Evolutionary conservation across 805 yeast genomes (phyloP).

Genomic region (Ogataea naganishii): DNA sequence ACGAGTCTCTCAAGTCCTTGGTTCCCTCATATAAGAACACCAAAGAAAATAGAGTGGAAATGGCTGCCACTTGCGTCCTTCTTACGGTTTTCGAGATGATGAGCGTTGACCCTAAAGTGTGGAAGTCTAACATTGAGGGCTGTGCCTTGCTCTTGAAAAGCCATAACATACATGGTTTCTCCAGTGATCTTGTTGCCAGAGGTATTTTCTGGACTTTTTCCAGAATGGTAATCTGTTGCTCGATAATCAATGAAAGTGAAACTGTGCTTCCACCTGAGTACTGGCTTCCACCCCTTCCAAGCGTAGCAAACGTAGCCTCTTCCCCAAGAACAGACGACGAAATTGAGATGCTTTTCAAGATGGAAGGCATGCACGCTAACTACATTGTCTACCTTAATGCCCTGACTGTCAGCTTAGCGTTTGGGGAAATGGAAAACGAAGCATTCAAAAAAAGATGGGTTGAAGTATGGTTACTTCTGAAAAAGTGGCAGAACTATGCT

Average conservation of each 20-base stretch:
- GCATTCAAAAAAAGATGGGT: slow-evolving; percentile 28
- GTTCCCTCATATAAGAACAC: too few species aligned
- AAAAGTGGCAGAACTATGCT: slow-evolving; percentile 23
- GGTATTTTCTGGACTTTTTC: slow-evolving; percentile 34
- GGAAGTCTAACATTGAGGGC: slow-evolving; percentile 34
- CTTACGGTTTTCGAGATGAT: slow-evolving; percentile 36
- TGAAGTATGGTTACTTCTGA: slow-evolving; percentile 26
- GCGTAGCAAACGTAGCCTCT: too few species aligned
- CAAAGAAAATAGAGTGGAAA: slow-evolving; percentile 12
- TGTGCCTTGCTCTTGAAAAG: slow-evolving; percentile 28
- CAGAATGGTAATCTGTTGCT: slow-evolving; percentile 32
- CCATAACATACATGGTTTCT: slow-evolving; percentile 28
- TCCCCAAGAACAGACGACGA: slow-evolving; percentile 12
- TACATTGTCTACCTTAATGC: slow-evolving; percentile 30
- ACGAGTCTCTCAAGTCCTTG: slow-evolving; percentile 23
- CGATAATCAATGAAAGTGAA: slow-evolving; percentile 29
- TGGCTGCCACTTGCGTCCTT: slow-evolving; percentile 29
- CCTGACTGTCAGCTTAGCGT: slow-evolving; percentile 25
- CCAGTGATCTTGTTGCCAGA: slow-evolving; percentile 22
- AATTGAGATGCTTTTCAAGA: slow-evolving; percentile 14
- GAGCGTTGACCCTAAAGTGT: slow-evolving; percentile 30
- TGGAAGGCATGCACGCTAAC: slow-evolving; percentile 26
- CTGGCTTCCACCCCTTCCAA: slow-evolving; percentile 30
- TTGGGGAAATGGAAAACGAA: slow-evolving; percentile 16
- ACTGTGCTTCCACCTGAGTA: slow-evolving; percentile 26